Evolutionary conservation across 1,284 basidiomycete species (phyloP).

Genomic region (Leccinum griseonigrum): DNA sequence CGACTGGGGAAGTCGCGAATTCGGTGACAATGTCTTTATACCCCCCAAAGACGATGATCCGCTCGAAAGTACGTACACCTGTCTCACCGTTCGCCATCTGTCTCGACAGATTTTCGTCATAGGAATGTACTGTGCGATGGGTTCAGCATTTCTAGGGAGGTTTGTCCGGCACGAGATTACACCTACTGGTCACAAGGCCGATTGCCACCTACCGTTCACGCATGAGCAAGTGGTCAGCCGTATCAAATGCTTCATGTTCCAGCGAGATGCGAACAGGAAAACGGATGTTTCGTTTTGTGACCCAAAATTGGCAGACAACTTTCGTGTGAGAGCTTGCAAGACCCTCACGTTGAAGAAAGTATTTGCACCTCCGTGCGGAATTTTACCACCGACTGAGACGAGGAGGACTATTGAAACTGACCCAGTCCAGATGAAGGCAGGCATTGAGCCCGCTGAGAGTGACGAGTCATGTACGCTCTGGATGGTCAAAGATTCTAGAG

Average conservation of each 20-base stretch:
- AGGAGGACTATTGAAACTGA: background rate
- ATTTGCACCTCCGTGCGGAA: slow-evolving; percentile 13
- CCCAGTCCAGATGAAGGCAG: slow-evolving; percentile 3
- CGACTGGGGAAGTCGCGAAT: slow-evolving; percentile 25
- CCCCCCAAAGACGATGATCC: slow-evolving; percentile 21
- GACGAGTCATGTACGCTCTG: slow-evolving; percentile 7
- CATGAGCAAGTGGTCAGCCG: slow-evolving; percentile 12
- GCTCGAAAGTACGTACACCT: slow-evolving; percentile 22
- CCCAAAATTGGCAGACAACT: background rate
- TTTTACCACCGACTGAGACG: background rate
- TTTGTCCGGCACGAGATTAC: slow-evolving; percentile 17
- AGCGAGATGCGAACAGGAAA: slow-evolving; percentile 11
- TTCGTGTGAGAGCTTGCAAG: slow-evolving; percentile 14
- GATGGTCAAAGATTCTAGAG: slow-evolving; percentile 1
- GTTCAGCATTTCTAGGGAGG: slow-evolving; percentile 22
- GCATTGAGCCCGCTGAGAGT: slow-evolving; percentile 3
- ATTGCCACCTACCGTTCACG: background rate
- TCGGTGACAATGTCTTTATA: slow-evolving; percentile 16
- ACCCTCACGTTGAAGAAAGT: slow-evolving; percentile 13
- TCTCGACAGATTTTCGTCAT: background rate
- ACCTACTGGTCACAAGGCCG: background rate
- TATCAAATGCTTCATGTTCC: slow-evolving; percentile 12
- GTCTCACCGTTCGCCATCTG: background rate
- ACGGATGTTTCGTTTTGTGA: slow-evolving; percentile 1
- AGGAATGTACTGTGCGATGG: slow-evolving; percentile 22